Conservation (phyloP, 805 yeast species). For the Candida golubevii region DNA sequence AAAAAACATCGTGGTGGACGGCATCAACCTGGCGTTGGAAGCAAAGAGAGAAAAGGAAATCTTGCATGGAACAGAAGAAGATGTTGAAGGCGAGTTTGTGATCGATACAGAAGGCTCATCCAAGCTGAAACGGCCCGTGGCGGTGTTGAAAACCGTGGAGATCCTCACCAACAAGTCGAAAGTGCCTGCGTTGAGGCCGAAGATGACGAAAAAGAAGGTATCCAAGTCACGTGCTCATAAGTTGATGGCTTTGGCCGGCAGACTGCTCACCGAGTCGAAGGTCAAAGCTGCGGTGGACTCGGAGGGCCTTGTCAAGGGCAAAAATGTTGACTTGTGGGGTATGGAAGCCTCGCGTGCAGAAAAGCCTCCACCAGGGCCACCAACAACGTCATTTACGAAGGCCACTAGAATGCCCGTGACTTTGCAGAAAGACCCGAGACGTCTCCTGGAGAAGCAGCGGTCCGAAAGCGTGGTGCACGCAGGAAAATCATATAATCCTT, state of each 20-base stretch:
- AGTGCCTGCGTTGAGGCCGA: slow-evolving; percentile 56
- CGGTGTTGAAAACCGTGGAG: slow-evolving; percentile 55
- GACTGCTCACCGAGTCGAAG: slow-evolving; percentile 51
- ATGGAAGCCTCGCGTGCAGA: slow-evolving; percentile 18
- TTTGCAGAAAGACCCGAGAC: slow-evolving; percentile 47
- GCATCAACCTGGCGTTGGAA: slow-evolving; percentile 68
- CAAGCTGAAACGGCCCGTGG: slow-evolving; percentile 37
- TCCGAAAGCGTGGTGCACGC: slow-evolving; percentile 55
- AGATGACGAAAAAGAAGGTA: slow-evolving; percentile 53
- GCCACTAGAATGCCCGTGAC: slow-evolving; percentile 55
- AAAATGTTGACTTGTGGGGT: slow-evolving; percentile 69
- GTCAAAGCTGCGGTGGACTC: slow-evolving; percentile 51
- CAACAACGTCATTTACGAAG: slow-evolving; percentile 28
- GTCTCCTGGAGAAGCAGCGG: slow-evolving; percentile 40
- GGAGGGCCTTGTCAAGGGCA: slow-evolving; percentile 57
- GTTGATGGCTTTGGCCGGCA: slow-evolving; percentile 75
- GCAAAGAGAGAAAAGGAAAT: slow-evolving; percentile 59
- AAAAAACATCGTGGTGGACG: slow-evolving; percentile 83
- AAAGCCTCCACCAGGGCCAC: slow-evolving; percentile 7
- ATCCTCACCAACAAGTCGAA: slow-evolving; percentile 73
- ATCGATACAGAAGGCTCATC: slow-evolving; percentile 38
- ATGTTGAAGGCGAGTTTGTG: slow-evolving; percentile 51
- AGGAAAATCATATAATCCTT: slow-evolving; percentile 92
- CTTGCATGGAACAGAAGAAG: slow-evolving; percentile 44
- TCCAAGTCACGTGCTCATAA: slow-evolving; percentile 57